Percentiles rank a stretch among this genome's conserved stretches.
Evolutionary conservation across 1,139 yeast genomes (phyloP).

Genomic region (Kodamaea alishanica): DNA sequence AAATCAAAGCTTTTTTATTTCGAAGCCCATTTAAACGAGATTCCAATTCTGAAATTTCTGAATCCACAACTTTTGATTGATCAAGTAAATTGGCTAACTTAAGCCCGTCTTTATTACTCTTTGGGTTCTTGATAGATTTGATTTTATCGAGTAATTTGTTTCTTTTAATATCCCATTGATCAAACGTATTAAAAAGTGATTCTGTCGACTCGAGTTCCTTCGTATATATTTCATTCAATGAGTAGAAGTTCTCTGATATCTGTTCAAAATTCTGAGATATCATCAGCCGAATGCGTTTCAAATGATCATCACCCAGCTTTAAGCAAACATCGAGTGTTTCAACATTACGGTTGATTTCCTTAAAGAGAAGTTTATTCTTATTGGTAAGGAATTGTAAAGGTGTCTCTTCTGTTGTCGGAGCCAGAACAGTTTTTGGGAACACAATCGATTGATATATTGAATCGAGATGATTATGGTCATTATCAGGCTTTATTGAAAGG

Average conservation of each 20-base stretch:
- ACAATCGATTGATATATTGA: slow-evolving; percentile 7
- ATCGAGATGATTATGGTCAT: not conserved
- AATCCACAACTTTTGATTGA: slow-evolving; percentile 33
- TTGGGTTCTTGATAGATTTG: slow-evolving; percentile 37
- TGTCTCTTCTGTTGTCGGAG: slow-evolving; percentile 8
- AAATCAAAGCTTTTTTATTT: slow-evolving; percentile 34
- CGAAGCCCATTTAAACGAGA: slow-evolving; percentile 31
- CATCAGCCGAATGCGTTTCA: slow-evolving; percentile 27
- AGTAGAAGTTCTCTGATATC: slow-evolving; percentile 41
- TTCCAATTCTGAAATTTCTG: slow-evolving; percentile 44
- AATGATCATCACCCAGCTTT: slow-evolving; percentile 30
- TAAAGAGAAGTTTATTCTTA: slow-evolving; percentile 21
- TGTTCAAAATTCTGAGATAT: slow-evolving; percentile 29
- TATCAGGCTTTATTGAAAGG: slow-evolving; percentile 6
- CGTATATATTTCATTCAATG: slow-evolving; percentile 48
- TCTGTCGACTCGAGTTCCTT: slow-evolving; percentile 33
- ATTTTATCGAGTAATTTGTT: slow-evolving; percentile 33
- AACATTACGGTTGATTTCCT: slow-evolving; percentile 22
- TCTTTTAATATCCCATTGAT: slow-evolving; percentile 45
- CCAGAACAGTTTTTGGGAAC: slow-evolving; percentile 6
- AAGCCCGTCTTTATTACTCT: slow-evolving; percentile 40
- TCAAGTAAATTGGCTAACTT: slow-evolving; percentile 37
- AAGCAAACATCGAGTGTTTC: slow-evolving; percentile 22
- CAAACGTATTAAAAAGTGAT: slow-evolving; percentile 32
- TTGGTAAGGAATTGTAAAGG: slow-evolving; percentile 34